Evolutionary conservation across 1,284 basidiomycete genomes (phyloP), one percentile per base, ranked within the genome.

Genomic region (Apiotrichum montevideense): DNA sequence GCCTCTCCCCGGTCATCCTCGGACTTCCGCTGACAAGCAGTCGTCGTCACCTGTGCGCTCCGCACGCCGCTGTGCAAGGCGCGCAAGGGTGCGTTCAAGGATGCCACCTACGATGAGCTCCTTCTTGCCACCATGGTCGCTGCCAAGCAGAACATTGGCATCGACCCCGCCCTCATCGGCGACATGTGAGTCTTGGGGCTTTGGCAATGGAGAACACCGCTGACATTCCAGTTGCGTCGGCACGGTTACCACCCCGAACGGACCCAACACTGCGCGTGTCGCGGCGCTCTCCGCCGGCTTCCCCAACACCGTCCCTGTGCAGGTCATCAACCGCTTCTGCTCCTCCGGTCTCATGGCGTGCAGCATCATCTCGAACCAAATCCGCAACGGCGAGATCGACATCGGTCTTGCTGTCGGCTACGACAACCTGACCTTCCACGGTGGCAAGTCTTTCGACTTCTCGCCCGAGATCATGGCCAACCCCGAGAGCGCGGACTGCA

Each of bases 251-350:
- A 56, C 55, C 4, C 58, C 58, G 35, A 47, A 47, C 46, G 58
- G 49, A 9, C 58, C 58, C 35, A 47, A 60, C 58, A 47, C 58
- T 7, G 55, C 54, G 3, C 58, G 58, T 40, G 51, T 51, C 34
- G 52, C 52, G 5, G 47, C 58, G 8, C 58, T 60, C 44, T 35
- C 52, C 10, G 58, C 58, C 45, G 58, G 58, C 8, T 60, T 60
- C 58, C 58, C 52, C 46, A 52, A 58, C 51, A 74, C 73, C 6
- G 79, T 85, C 2, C 78, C 88, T 15, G 77, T 97, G 75, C 87
- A 88, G 79, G 95, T 92, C n/a, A 81, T 97, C 63, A 98, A 98
- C 81, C 82, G 95, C 53, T 92, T 95, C 74, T 98, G 95, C 78
- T 94, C 92, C 1, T 91, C 88, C 32, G 93, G 94, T 59, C 81